phyloP scores from a whole-genome alignment of 176 grass and related monocot species.

The Rhynchospora pubera region DNA sequence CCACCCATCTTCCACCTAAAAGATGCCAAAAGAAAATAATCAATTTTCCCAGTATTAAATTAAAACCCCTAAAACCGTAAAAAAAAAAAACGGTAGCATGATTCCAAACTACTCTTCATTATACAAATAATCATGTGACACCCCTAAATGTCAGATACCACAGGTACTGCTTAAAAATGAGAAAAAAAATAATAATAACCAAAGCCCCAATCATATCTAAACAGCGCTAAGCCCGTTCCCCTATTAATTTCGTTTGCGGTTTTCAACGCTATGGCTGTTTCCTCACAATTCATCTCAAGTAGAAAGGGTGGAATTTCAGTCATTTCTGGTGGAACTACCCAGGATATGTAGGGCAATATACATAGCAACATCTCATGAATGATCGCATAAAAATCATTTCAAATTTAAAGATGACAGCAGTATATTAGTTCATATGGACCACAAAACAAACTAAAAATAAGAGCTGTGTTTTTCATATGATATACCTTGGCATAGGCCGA shows the following conservation, averaged over 20 bases:
- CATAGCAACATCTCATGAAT: background rate
- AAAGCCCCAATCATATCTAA: background rate
- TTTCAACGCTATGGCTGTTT: background rate
- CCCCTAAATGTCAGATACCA: background rate
- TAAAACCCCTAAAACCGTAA: background rate
- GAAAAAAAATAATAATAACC: background rate
- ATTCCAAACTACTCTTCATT: background rate
- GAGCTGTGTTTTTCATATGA: background rate
- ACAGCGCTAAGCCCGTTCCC: background rate
- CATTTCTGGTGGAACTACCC: background rate
- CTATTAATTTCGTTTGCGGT: background rate
- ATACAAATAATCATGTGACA: background rate
- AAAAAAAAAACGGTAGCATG: background rate
- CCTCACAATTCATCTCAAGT: background rate
- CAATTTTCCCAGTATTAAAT: background rate
- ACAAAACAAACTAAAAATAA: background rate
- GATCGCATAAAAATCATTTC: background rate
- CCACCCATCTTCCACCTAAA: slow-evolving; percentile 77
- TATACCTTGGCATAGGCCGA: slow-evolving; percentile 90
- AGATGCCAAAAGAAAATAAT: slow-evolving; percentile 8
- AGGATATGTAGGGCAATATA: background rate
- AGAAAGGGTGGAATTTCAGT: background rate
- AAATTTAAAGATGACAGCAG: background rate
- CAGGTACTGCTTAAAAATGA: background rate
- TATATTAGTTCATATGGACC: background rate